These are phyloP conservation scores for Abortiporus biennis DNA, from an alignment of 1,284 basidiomycete species.

Conservation along the genomic window DNA sequence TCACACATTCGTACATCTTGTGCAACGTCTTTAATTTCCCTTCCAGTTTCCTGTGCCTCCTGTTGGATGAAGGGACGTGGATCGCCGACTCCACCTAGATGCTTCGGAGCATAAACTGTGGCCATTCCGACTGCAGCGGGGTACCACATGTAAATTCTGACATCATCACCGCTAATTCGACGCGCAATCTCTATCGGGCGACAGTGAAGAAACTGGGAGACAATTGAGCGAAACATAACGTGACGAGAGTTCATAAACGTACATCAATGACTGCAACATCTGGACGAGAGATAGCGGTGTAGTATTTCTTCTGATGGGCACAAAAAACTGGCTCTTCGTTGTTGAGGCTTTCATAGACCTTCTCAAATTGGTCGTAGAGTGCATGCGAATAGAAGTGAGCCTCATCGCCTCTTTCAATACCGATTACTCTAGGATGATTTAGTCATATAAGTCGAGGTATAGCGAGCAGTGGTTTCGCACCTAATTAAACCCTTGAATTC, in stretches of 20 bases:
- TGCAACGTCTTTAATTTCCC: slow-evolving; percentile 9
- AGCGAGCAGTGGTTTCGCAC: background rate
- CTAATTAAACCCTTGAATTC: background rate
- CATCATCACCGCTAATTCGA: too few species aligned
- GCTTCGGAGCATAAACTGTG: slow-evolving; percentile 12
- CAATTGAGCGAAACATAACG: too few species aligned
- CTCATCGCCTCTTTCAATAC: background rate
- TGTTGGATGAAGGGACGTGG: slow-evolving; percentile 10
- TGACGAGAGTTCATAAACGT: too few species aligned
- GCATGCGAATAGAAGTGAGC: too few species aligned
- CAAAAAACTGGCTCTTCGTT: too few species aligned
- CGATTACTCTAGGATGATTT: background rate
- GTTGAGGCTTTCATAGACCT: too few species aligned
- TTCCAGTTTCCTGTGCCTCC: slow-evolving; percentile 9
- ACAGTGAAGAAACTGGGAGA: too few species aligned
- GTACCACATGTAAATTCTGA: background rate
- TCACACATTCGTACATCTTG: slow-evolving; percentile 14
- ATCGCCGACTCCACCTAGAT: slow-evolving; percentile 13
- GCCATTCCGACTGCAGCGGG: background rate
- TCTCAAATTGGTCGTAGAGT: too few species aligned
- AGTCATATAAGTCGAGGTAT: background rate
- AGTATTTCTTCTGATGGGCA: too few species aligned
- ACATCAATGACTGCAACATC: too few species aligned
- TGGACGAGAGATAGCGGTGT: too few species aligned
- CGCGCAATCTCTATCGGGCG: too few species aligned